Conservation (phyloP, 352 stramenopile genomes). For the Globisporangium solare region DNA sequence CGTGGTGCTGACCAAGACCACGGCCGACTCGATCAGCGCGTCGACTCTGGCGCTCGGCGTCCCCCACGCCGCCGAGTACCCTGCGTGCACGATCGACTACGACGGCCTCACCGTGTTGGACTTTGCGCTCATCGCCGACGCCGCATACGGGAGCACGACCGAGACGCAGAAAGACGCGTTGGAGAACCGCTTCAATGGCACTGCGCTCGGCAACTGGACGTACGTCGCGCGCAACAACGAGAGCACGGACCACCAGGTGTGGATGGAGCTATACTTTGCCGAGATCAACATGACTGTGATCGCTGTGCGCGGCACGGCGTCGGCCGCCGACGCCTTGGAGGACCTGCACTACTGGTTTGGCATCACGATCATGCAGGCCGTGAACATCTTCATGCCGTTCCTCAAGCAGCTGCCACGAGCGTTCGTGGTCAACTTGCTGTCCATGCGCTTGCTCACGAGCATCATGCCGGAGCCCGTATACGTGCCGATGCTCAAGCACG, state of each 20-base stretch:
- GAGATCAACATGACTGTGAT: constrained; percentile 81
- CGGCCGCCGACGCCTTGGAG: constrained; percentile 69
- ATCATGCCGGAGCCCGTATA: constrained; percentile 72
- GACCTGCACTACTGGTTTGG: constrained; percentile 87
- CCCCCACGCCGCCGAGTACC: constrained; percentile 53
- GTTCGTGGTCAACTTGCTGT: constrained; percentile 74
- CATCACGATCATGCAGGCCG: constrained; percentile 82
- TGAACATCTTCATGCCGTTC: constrained; percentile 78
- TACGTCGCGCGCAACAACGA: constrained; percentile 75
- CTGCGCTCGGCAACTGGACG: constrained; percentile 57
- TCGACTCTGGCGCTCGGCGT: constrained; percentile 42
- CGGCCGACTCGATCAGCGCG: constrained; percentile 23
- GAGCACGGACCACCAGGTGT: constrained; percentile 61
- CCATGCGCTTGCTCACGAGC: constrained; percentile 55
- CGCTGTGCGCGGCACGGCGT: constrained; percentile 72
- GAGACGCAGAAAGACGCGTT: constrained; percentile 53
- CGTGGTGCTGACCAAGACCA: constrained; percentile 20
- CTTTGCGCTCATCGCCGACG: constrained; percentile 74
- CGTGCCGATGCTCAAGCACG: constrained; percentile 49
- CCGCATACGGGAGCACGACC: constrained; percentile 65
- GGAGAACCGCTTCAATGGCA: constrained; percentile 75
- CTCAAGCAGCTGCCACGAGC: constrained; percentile 68
- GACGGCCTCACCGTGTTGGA: constrained; percentile 58
- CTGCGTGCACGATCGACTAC: constrained; percentile 68
- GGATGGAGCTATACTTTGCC: constrained; percentile 79